These are phyloP conservation scores for Morella rubra DNA, from an alignment of 306 rosid genomes.

Conservation along the genomic window DNA sequence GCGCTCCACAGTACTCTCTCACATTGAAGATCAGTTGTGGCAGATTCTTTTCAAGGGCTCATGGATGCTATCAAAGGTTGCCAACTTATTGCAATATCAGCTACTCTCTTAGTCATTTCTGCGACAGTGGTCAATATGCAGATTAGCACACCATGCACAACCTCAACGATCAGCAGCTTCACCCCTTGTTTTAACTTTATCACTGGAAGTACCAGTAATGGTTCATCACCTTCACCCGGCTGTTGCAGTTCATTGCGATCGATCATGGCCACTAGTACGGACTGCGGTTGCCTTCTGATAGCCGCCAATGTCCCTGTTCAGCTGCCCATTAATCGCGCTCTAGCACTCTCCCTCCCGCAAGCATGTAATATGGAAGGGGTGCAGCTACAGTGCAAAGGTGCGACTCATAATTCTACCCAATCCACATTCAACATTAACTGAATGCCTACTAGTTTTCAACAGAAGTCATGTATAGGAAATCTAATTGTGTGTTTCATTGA, in stretches of 20 bases:
- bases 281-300: constrained; percentile 67
- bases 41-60: neutral
- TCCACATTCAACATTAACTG: too few relatives aligned
- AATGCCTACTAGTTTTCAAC: neutral
- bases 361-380: constrained; percentile 51
- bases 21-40: neutral
- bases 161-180: constrained; percentile 56
- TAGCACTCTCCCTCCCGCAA: constrained; percentile 45
- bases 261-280: constrained; percentile 31
- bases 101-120: constrained; percentile 28
- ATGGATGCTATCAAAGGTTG: constrained; percentile 43
- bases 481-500: constrained; percentile 6
- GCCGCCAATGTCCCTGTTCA: constrained; percentile 62
- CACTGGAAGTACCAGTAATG: constrained; percentile 71
- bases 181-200: constrained; percentile 74
- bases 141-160: constrained; percentile 58
- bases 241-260: constrained; percentile 62
- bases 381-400: constrained; percentile 58
- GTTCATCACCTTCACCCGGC: constrained; percentile 35
- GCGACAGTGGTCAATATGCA: constrained; percentile 36
- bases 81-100: constrained; percentile 27
- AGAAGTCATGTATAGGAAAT: neutral
- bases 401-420: neutral
- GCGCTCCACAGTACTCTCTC: neutral
- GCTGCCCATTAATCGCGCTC: constrained; percentile 46